These are phyloP conservation scores for Microdochium nivale DNA, from an alignment of 2,329 filamentous ascomycete species.

Conservation along the genomic window DNA sequence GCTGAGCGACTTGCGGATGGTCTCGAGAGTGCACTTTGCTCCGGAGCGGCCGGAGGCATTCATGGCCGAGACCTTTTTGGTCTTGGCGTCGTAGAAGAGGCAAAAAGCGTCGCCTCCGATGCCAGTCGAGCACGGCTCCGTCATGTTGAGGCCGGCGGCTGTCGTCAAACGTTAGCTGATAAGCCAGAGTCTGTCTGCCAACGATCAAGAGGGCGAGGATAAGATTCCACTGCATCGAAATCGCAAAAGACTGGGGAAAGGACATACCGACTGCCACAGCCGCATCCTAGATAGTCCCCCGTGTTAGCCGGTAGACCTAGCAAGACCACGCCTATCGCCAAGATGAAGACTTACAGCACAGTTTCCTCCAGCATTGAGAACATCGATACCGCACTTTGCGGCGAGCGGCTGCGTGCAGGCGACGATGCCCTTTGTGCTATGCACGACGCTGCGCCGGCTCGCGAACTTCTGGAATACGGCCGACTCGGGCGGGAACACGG, in stretches of 20 bases:
- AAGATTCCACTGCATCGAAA: constrained; percentile 1
- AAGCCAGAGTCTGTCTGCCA: neutral
- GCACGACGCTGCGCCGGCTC: constrained; percentile 82
- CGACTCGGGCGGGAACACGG: constrained; percentile 36
- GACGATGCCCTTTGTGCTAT: constrained; percentile 88
- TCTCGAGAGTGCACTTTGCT: constrained; percentile 58
- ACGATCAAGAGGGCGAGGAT: neutral
- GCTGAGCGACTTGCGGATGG: constrained; percentile 60
- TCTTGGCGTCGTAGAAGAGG: constrained; percentile 79
- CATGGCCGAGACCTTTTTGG: constrained; percentile 72
- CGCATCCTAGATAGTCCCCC: constrained; percentile 58
- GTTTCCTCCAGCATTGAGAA: constrained; percentile 85
- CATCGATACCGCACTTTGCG: constrained; percentile 74
- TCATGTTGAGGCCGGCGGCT: constrained; percentile 89
- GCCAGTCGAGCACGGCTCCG: constrained; percentile 85
- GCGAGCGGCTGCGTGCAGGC: constrained; percentile 85
- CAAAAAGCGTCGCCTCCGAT: constrained; percentile 98
- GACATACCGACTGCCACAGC: constrained; percentile 77
- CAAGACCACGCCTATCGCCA: neutral
- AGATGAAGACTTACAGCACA: constrained; percentile 60
- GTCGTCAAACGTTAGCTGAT: neutral
- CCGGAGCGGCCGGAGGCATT: constrained; percentile 90
- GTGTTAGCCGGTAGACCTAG: neutral
- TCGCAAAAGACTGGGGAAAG: neutral
- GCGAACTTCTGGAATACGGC: constrained; percentile 55